Evolutionary conservation across 1,284 basidiomycete genomes (phyloP), one percentile per base, ranked within the genome.

Genomic region (Farysia itapuensis): DNA sequence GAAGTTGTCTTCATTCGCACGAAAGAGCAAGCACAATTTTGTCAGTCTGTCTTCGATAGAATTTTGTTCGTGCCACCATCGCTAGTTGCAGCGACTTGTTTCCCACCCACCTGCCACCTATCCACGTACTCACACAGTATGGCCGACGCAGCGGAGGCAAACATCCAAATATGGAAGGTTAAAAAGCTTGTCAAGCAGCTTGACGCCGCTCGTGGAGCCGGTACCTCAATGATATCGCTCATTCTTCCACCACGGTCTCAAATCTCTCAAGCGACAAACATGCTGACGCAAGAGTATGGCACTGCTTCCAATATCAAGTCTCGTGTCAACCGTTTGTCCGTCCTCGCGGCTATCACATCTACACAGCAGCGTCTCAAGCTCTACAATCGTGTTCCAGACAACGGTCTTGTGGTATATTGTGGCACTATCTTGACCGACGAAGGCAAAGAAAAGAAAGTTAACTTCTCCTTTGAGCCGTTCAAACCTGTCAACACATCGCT

Each of bases 341-440:
- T 98, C 20, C 83, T 98, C 37, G 90, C 94, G 35, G 95, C 95
- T 57, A 98, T 99, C 77, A 97, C 94, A 16, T 93, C 90, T 72
- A 97, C 95, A n/a, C 94, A 99, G 79, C 93, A 98, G 70, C 85
- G 93, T 65, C 83, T 98, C 58, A 98, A 98, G 81, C 83, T 98
- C 8, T 98, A 97, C 82, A 90, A 64, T 48, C 44, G 60, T 57
- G 92, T 96, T 0, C 95, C 94, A 3, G 90, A 92, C 19, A 98
- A 98, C 67, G 95, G 94, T 59, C 84, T 98, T 26, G 90, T 96
- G 76, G 91, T 97, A 29, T 98, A 79, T 70, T 79, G 78, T 50
- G 94, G 94, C 36, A 99, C 95, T 14, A 90, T 99, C 68, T 81
- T 99, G 45, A 99, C 94, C 44, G 94, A 97, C 70, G 94, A 97